Conservation (phyloP, 2,329 filamentous ascomycete genomes). For the Colletotrichum sojae region DNA sequence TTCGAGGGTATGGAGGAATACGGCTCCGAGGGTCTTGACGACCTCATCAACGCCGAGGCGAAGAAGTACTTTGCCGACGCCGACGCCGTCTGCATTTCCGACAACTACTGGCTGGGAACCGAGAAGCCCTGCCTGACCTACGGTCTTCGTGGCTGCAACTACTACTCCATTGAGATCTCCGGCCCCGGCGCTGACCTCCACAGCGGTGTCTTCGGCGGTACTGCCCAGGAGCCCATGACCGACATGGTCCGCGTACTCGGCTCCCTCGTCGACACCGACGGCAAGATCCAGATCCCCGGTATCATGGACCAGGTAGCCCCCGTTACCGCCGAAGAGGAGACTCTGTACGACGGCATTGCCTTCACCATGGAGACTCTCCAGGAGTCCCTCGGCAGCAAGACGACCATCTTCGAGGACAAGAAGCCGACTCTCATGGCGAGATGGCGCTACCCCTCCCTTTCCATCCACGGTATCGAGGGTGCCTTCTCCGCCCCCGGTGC, state of each 20-base stretch:
- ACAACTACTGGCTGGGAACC: conserved; percentile 99
- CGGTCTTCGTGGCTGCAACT: conserved; percentile 96
- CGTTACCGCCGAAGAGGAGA: conserved; percentile 86
- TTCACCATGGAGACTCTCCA: conserved; percentile 98
- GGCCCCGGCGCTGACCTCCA: conserved; percentile 95
- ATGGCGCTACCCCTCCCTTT: conserved; percentile 95
- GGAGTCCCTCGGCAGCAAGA: conserved; percentile 90
- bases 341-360: conserved; percentile 89
- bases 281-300: conserved; percentile 95
- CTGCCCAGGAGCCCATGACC: conserved; percentile 98
- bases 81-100: conserved; percentile 97
- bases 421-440: conserved; percentile 94
- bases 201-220: conserved; percentile 96
- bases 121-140: conserved; percentile 99
- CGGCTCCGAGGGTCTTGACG: conserved; percentile 95
- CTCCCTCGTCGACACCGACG: conserved; percentile 88
- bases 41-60: conserved; percentile 91
- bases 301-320: conserved; percentile 94
- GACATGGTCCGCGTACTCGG: conserved; percentile 88
- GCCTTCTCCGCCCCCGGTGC: conserved; percentile 94
- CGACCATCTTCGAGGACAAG: conserved; percentile 89
- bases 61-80: conserved; percentile 96
- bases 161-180: conserved; percentile 92
- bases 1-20: conserved; percentile 99
- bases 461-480: conserved; percentile 94